A percentile compares a stretch with the other conserved stretches of the same genome.
Conservation (phyloP, 306 rosid genomes). For the Glycyrrhiza uralensis region DNA sequence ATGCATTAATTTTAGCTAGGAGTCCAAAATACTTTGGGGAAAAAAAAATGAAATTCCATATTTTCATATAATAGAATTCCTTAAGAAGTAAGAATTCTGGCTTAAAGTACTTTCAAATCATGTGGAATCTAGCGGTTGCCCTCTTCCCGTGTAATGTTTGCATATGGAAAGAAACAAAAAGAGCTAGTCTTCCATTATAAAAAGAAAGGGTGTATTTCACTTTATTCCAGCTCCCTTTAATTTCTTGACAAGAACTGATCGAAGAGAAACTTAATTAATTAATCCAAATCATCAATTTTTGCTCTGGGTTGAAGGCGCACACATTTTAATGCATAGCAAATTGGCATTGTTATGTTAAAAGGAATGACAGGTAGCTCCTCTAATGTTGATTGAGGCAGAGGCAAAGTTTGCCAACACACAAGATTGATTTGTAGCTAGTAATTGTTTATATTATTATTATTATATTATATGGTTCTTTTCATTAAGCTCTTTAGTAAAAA, state of each 20-base stretch:
- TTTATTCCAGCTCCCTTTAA: conserved; percentile 49
- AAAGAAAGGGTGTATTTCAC: conserved; percentile 27
- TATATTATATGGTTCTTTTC: background rate
- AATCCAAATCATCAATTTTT: background rate
- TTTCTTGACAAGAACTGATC: conserved; percentile 24
- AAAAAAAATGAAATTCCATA: background rate
- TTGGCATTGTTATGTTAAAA: background rate
- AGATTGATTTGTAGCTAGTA: background rate
- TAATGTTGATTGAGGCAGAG: background rate
- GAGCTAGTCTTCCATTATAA: conserved; percentile 17
- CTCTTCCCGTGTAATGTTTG: conserved; percentile 12
- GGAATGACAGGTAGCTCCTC: background rate
- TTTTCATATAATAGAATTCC: background rate
- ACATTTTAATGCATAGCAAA: background rate
- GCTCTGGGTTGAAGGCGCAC: conserved; percentile 19
- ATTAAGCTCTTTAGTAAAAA: background rate
- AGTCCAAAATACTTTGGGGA: background rate
- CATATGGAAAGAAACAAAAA: conserved; percentile 27
- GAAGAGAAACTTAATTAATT: background rate
- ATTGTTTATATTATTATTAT: no score
- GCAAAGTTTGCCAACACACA: conserved; percentile 10
- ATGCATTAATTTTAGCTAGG: background rate
- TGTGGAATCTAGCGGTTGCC: conserved; percentile 23
- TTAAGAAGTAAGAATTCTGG: conserved; percentile 29
- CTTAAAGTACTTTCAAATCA: conserved; percentile 22